Base-by-base conservation (phyloP, 208 protist species). In the Spongospora subterranea region DNA sequence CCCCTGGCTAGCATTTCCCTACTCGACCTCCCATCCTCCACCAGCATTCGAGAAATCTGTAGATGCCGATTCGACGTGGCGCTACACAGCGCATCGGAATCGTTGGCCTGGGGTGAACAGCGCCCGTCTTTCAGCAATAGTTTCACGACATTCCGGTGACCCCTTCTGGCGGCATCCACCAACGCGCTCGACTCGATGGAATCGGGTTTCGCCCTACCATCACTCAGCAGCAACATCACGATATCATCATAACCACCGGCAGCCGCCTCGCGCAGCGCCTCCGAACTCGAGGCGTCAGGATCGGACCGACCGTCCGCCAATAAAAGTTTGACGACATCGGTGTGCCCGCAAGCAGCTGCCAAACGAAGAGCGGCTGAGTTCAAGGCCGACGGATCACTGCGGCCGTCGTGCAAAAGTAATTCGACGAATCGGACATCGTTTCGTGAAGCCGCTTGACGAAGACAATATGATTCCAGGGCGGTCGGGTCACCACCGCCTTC, bases 401-500 rank as follows among this genome's bases (percentile, higher is more conserved):
- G 71, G 6, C 35, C 71, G 71, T 82, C 71, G 35, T 6, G 6
- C 17, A 82, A 20, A 35, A 82, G 71, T 20, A 82, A 13, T n/a
- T 82, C 13, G 17, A 82, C 71, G 71, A 82, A 6, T n/a, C 71
- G 71, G 35, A 82, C 71, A 82, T 82, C 17, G 71, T n/a, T n/a
- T 20, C 35, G 6, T 13, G n/a, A 20, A 43, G 17, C 6, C 11
- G 71, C 71, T 20, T 43, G 13, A 13, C 71, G n/a, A 20, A 82
- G n/a, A 20, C 17, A 6, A 43, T 40, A 39, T 6, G 6, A 40
- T 20, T 82, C 40, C 17, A 6, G n/a, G 35, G 71, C 71, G 6
- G 35, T 43, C n/a, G 71, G 71, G n/a, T 82, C 71, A 43, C 6
- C 6, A 20, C 71, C 13, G n/a, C 35, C 71, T 40, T 82, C 71